Evolutionary conservation across 139 green algal genomes (phyloP).

Genomic region (Zygnema cylindricum): DNA sequence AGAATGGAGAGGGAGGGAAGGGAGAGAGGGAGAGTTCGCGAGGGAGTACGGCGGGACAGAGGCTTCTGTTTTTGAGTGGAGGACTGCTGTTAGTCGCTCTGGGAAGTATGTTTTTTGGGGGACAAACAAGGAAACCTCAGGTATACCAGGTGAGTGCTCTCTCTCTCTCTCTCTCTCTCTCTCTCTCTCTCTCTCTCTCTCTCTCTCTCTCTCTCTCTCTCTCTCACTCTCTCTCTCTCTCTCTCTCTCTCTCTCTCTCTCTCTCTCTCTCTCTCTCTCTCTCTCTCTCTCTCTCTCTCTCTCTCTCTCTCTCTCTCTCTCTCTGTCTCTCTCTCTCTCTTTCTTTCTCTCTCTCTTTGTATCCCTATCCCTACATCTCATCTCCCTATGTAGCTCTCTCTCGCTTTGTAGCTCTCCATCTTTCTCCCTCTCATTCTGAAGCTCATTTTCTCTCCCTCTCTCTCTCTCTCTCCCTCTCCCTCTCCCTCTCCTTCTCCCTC

Average conservation of each 20-base stretch:
- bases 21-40: background rate
- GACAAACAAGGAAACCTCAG: background rate
- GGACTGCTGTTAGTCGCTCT: background rate
- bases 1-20: background rate
- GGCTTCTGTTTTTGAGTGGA: background rate
- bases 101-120: background rate
- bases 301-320: background rate
- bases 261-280: background rate
- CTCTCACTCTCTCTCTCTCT: background rate
- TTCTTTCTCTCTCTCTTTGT: background rate
- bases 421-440: background rate
- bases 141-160: background rate
- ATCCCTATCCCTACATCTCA: background rate
- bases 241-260: background rate
- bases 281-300: background rate
- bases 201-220: background rate
- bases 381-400: background rate
- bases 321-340: background rate
- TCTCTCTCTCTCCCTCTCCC: slow-evolving; percentile 13
- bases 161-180: background rate
- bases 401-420: background rate
- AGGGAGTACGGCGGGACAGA: background rate
- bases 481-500: slow-evolving; percentile 5
- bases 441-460: slow-evolving; percentile 2
- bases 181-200: background rate